Evolutionary conservation across 768 basidiomycete genomes (phyloP), one percentile per base, ranked within the genome.

Genomic region (Pleurotus cornucopiae): DNA sequence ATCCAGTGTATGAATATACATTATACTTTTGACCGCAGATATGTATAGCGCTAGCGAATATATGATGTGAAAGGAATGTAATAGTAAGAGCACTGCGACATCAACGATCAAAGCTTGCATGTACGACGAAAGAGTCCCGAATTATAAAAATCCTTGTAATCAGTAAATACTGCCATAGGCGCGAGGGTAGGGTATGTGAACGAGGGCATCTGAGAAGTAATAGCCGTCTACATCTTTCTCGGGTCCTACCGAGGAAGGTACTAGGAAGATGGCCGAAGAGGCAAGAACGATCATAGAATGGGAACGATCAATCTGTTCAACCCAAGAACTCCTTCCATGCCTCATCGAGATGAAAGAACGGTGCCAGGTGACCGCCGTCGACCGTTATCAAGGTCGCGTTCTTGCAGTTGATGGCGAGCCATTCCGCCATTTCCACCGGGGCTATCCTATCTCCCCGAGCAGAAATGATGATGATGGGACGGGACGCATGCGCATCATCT

Each of bases 321-420:
- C 61, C 61, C 53, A 76, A 65, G 43, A 76, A 61, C 51, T 72
- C 64, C 38, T 64, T 68, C 79, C 77, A 82, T 12, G 82, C 63
- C 3, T 74, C 70, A 49, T 84, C 71, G 49, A 81, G 47, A 55
- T 74, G 68, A 62, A 75, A 80, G 23, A 82, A 60, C 5, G 68
- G 49, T 16, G 76, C 67, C n/a, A 83, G 58, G 60, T 82, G 83
- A 5, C 82, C 80, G 1, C 84, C 83, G 14, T 64, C 68, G 41
- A 82, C 56, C 43, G 64, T 70, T 61, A 66, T 75, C 26, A 77
- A 61, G 46, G 61, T 68, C 5, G 74, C 69, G 57, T 78, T 78
- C 65, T 69, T 71, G 65, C 82, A 80, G 55, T 71, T 67, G 9
- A 66, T 63, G n/a, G 71, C 73, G n/a, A 85, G 61, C 71, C 78